Percentiles rank a stretch among this genome's conserved stretches.
phyloP scores from a whole-genome alignment of 1,284 basidiomycete species.

The Butyriboletus appendiculatus region DNA sequence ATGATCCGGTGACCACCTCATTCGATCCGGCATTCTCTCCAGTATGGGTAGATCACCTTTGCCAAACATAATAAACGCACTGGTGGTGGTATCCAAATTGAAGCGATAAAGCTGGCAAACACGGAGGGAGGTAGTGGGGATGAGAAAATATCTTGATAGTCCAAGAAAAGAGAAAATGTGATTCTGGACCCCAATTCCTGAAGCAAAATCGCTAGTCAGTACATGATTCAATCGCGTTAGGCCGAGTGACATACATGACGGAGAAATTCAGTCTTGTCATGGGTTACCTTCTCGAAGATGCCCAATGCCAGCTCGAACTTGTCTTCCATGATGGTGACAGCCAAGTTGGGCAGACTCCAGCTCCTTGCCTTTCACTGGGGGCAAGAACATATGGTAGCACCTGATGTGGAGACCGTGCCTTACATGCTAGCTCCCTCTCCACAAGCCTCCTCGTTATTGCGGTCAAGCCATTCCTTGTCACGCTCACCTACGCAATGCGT shows the following conservation, averaged over 20 bases:
- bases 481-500: constrained; percentile 96
- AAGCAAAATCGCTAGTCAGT: background rate
- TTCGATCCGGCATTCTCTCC: constrained; percentile 76
- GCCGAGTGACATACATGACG: constrained; percentile 65
- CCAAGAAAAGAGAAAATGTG: constrained; percentile 75
- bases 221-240: background rate
- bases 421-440: constrained; percentile 83
- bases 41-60: constrained; percentile 75
- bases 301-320: constrained; percentile 97
- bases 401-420: constrained; percentile 56
- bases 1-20: constrained; percentile 80
- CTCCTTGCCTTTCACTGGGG: constrained; percentile 71
- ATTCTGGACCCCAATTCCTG: constrained; percentile 65
- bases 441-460: constrained; percentile 87
- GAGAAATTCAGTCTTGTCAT: constrained; percentile 89
- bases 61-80: constrained; percentile 62
- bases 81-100: constrained; percentile 61
- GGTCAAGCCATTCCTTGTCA: constrained; percentile 92
- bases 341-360: constrained; percentile 61
- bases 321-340: constrained; percentile 78
- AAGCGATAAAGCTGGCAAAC: constrained; percentile 64
- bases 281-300: constrained; percentile 88
- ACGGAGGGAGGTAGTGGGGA: constrained; percentile 53
- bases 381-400: constrained; percentile 50
- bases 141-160: constrained; percentile 76